Evolutionary conservation across 345 rosid species (phyloP), one percentile per base, ranked within the genome.

Genomic region (Tarenaya hassleriana): DNA sequence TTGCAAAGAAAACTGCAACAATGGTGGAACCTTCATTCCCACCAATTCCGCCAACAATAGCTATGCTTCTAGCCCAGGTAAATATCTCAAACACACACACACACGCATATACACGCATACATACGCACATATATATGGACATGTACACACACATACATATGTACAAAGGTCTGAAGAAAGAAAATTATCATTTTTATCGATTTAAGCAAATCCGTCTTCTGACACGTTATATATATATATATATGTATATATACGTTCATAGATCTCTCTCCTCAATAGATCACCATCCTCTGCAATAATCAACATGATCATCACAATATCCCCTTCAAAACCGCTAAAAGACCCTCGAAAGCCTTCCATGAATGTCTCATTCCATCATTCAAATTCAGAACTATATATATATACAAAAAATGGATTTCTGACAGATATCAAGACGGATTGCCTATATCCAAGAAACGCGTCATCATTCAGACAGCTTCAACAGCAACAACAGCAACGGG

Each of bases 51-150:
- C 80, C 20, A 62, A 59, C 34, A 65, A 66, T 62, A 71, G 73
- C 66, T 56, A 54, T 60, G 70, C 69, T 29, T 73, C 77, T 34
- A 86, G 95, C 66, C 95, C 97, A 60, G 95, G 97, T 86, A 75
- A 71, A 8, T 16, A 16, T 17, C 16, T 4, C 16, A 19, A 13
- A 10, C 41, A 19, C 43, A 35, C 27, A 7, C 12, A 17, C 15
- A 19, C 8, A 1, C 10, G 16, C 10, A 19, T 33, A 34, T 8
- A 10, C 16, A 29, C 5, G 10, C 10, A 27, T 31, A 6, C 10
- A 35, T 10, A 33, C 2, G 31, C n/a, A 35, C 8, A 1, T 13
- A 19, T 7, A 19, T 33, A 34, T 8, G n/a, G 16, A 29, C 5
- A 14, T 13, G 24, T 31, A 6, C 10, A 35, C 10, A 33, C 2